phyloP scores from a whole-genome alignment of 495 filamentous ascomycete genomes.

The Copromyces sp. region DNA sequence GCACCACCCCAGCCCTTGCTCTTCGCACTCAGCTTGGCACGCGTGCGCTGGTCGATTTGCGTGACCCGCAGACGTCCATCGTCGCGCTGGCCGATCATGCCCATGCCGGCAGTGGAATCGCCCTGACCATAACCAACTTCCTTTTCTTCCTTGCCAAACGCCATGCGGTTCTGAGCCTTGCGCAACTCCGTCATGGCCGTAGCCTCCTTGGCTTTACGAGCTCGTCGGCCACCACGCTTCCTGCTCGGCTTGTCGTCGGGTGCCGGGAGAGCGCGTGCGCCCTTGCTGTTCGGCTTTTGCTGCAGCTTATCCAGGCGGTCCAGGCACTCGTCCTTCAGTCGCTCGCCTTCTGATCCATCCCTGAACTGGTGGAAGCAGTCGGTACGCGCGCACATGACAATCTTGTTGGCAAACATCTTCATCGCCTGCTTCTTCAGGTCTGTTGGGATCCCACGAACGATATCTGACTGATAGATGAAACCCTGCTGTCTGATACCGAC shows the following conservation, averaged over 20 bases:
- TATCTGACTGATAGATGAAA: slow-evolving; percentile 82
- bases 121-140: slow-evolving; percentile 89
- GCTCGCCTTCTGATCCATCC: slow-evolving; percentile 74
- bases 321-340: slow-evolving; percentile 73
- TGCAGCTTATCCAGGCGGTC: slow-evolving; percentile 89
- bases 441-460: slow-evolving; percentile 70
- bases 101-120: slow-evolving; percentile 77
- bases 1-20: slow-evolving; percentile 89
- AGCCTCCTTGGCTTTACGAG: slow-evolving; percentile 92
- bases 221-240: slow-evolving; percentile 86
- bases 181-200: slow-evolving; percentile 94
- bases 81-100: slow-evolving; percentile 86
- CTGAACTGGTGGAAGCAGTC: slow-evolving; percentile 77
- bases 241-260: slow-evolving; percentile 92
- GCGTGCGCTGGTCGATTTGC: slow-evolving; percentile 87
- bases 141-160: slow-evolving; percentile 90
- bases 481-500: slow-evolving; percentile 86
- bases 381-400: slow-evolving; percentile 80
- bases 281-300: slow-evolving; percentile 87
- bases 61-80: slow-evolving; percentile 76
- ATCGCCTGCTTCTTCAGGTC: slow-evolving; percentile 92
- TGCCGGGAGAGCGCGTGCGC: slow-evolving; percentile 76
- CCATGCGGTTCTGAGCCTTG: slow-evolving; percentile 93
- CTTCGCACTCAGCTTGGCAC: slow-evolving; percentile 86
- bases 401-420: slow-evolving; percentile 88